Conservation (phyloP, 495 filamentous ascomycete species). For the Hypoxylon fuscum region DNA sequence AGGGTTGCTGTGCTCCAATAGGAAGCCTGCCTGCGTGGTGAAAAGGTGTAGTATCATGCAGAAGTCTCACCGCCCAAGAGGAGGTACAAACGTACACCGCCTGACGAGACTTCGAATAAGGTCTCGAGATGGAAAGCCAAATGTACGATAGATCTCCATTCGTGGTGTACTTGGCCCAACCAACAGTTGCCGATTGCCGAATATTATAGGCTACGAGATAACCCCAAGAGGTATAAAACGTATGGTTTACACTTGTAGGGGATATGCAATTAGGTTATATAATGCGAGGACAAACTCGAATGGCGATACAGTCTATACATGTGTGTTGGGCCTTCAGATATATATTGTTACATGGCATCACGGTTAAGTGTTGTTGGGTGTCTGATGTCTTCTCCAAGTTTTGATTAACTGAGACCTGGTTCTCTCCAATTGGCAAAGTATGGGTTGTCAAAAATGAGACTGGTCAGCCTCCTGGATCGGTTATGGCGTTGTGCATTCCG, state of each 20-base stretch:
- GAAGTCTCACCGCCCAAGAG: slow-evolving; percentile 42
- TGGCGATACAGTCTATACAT: not conserved
- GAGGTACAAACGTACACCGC: slow-evolving; percentile 31
- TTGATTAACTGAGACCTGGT: too few species aligned
- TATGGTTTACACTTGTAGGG: too few species aligned
- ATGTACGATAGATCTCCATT: not conserved
- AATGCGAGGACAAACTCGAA: not conserved
- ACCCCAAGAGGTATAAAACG: not conserved
- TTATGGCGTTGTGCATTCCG: not conserved
- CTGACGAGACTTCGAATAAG: slow-evolving; percentile 17
- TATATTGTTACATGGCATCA: not conserved
- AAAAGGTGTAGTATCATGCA: slow-evolving; percentile 38
- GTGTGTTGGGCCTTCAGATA: not conserved
- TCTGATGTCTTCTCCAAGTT: not conserved
- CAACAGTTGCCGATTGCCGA: slow-evolving; percentile 3
- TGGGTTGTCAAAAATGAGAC: too few species aligned
- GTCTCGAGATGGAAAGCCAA: slow-evolving; percentile 8
- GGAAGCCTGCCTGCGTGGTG: slow-evolving; percentile 38
- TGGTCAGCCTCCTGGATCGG: too few species aligned
- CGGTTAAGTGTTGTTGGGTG: not conserved
- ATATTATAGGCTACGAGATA: slow-evolving; percentile 3
- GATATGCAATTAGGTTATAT: not conserved
- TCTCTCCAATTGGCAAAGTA: too few species aligned
- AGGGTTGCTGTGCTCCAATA: slow-evolving; percentile 37
- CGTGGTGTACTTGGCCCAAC: slow-evolving; percentile 16